Base-by-base conservation (phyloP, 1,139 yeast genomes). In the Taphrina pruni region DNA sequence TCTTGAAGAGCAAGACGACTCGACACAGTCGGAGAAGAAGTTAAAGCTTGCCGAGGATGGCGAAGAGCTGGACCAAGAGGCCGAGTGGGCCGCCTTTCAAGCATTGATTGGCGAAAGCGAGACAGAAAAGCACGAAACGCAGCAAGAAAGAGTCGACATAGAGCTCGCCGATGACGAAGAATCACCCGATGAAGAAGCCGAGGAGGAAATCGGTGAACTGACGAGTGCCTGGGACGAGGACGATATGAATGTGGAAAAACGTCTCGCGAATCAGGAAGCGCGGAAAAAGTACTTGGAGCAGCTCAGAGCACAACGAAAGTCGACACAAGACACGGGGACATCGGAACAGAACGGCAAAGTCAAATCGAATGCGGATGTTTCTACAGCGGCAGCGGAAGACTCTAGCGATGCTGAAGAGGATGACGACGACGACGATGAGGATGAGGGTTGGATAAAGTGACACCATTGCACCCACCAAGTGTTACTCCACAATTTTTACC, bases 11-110 rank as follows among this genome's bases (percentile, higher is more conserved):
- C 39, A 45, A 14, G 61, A 54, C 50, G 54, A 64, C 21, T 20
- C 32, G 21, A 9, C 36, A 9, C 60, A 45, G n/a, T 14, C 6
- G 38, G 60, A 62, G 32, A 36, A 54, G 41, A 35, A 35, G 26
- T 3, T 21, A 8, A 54, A 54, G 35, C 43, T 38, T 35, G 65
- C 17, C 57, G 50, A 52, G 12, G 46, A 20, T 6, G 39, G 9
- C 38, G 35, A 26, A 21, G 52, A 36, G 2, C 12, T 38, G 7
- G 67, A 64, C 14, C 54, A 54, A 55, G 61, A 64, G 20, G 67
- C 67, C 7, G 67, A 64, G 17, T 64, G 67, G 67, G 67, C 54
- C 4, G 67, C 67, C 5, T 55, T 64, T 6, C 67, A 64, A 32
- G 61, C 36, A 20, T 20, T 64, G 36, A 54, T 64, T 14, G 61